Evolutionary conservation across 2,329 filamentous ascomycete species (phyloP), one percentile per base, ranked within the genome.

Genomic region (Monilinia fructicola): DNA sequence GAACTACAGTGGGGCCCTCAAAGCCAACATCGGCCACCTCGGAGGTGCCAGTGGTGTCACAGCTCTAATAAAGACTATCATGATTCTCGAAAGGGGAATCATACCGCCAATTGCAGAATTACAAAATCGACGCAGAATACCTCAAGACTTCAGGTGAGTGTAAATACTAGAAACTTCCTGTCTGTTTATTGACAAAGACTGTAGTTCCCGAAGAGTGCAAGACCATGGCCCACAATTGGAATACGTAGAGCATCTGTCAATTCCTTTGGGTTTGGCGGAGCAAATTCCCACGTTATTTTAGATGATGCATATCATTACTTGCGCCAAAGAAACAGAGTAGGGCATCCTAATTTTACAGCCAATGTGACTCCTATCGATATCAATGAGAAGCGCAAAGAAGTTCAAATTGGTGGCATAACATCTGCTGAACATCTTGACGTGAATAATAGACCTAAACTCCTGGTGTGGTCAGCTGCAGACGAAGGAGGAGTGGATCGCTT

Each of bases 51-150:
- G 66, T 65, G 70, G 69, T 12, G 21, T 71, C n/a, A 67, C 70
- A 7, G 67, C 65, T 11, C 42, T 71, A 4, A 68, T 71, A 21
- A 74, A 72, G 54, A 38, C 59, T 2, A 46, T 67, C 26, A 23
- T 71, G 4, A 50, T 65, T 12, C 23, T 71, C 16, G 67, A 70
- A 38, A 75, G 76, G 44, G 77, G 76, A 0, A 74, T 78, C 10
- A 77, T 81, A 42, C 60, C 60, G 2, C 48, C 50, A 2, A 61
- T 31, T 38, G 26, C 46, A 16, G 26, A 58, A 14, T 44, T 58
- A 16, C n/a, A 10, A 53, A 53, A 53, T 53, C 7, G 26, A 53
- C 16, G 48, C n/a, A 26, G 48, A 52, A 26, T 52, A 14, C 16
- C 48, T 52, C n/a, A 11, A 26, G 26, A 23, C 11, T 52, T 14